Percentiles rank a stretch among this genome's conserved stretches.
Evolutionary conservation across 2,329 filamentous ascomycete species (phyloP).

Genomic region (Epichloe festucae): DNA sequence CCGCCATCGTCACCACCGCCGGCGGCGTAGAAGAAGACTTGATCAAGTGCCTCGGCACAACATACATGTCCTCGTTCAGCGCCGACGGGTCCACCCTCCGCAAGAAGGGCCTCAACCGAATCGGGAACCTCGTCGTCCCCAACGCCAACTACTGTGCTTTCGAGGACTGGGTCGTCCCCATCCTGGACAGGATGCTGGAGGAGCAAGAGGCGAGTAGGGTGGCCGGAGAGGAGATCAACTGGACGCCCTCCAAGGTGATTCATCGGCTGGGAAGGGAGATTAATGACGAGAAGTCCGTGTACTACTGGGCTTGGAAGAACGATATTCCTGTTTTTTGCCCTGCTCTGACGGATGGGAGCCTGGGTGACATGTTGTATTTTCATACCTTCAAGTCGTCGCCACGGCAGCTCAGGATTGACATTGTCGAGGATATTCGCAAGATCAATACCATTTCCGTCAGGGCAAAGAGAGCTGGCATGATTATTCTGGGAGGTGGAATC

Average conservation of each 20-base stretch:
- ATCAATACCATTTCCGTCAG: slow-evolving; percentile 88
- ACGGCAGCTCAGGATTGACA: slow-evolving; percentile 69
- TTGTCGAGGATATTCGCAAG: slow-evolving; percentile 82
- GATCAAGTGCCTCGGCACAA: slow-evolving; percentile 93
- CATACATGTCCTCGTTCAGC: slow-evolving; percentile 80
- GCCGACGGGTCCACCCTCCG: slow-evolving; percentile 66
- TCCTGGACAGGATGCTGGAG: slow-evolving; percentile 84
- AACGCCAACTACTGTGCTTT: slow-evolving; percentile 95
- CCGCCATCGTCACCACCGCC: slow-evolving; percentile 86
- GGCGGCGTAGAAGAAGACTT: slow-evolving; percentile 95
- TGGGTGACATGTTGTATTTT: slow-evolving; percentile 98
- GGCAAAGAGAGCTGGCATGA: slow-evolving; percentile 84
- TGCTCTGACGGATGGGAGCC: slow-evolving; percentile 82
- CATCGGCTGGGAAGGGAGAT: slow-evolving; percentile 85
- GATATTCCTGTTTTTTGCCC: slow-evolving; percentile 95
- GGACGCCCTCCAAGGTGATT: slow-evolving; percentile 92
- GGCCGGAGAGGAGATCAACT: slow-evolving; percentile 60
- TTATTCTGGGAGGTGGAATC: slow-evolving; percentile 87
- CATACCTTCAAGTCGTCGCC: slow-evolving; percentile 89
- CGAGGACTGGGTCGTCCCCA: slow-evolving; percentile 94
- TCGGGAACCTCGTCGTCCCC: slow-evolving; percentile 89
- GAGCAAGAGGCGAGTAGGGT: slow-evolving; percentile 75
- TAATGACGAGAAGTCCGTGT: slow-evolving; percentile 80
- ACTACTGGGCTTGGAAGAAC: slow-evolving; percentile 97
- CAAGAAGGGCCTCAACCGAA: slow-evolving; percentile 79